Evolutionary conservation across 345 rosid genomes (phyloP).

Genomic region (Populus davidiana): DNA sequence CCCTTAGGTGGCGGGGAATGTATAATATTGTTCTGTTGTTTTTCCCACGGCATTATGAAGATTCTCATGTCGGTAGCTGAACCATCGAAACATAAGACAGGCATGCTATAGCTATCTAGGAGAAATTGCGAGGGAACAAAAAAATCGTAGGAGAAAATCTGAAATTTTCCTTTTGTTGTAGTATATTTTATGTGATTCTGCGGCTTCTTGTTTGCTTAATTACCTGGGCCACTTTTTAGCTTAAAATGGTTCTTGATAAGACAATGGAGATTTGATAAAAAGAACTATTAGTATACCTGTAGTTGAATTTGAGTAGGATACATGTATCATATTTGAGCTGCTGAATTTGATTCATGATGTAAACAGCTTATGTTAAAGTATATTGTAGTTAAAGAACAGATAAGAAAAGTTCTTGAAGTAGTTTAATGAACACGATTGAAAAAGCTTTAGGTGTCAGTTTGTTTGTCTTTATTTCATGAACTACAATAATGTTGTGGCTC

Average conservation of each 20-base stretch:
- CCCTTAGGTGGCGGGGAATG: conserved; percentile 4
- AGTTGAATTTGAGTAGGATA: not conserved
- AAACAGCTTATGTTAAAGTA: not conserved
- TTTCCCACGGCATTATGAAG: not conserved
- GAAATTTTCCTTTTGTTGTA: not conserved
- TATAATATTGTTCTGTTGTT: not conserved
- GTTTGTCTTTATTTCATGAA: not conserved
- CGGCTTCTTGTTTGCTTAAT: not conserved
- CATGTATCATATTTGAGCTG: not conserved
- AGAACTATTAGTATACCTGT: not conserved
- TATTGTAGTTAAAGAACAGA: not conserved
- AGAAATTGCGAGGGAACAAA: no score
- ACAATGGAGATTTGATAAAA: not conserved
- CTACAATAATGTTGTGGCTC: not conserved
- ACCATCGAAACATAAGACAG: not conserved
- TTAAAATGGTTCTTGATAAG: not conserved
- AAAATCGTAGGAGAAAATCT: not conserved
- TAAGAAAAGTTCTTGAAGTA: not conserved
- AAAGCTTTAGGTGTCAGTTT: not conserved
- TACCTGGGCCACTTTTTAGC: not conserved
- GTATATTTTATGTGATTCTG: not conserved
- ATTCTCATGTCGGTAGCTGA: conserved; percentile 10
- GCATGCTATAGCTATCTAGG: not conserved
- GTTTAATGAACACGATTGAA: not conserved
- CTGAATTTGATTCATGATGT: not conserved